Evolutionary conservation across 2,329 filamentous ascomycete species (phyloP).

Genomic region (Scortechinia acanthostroma): DNA sequence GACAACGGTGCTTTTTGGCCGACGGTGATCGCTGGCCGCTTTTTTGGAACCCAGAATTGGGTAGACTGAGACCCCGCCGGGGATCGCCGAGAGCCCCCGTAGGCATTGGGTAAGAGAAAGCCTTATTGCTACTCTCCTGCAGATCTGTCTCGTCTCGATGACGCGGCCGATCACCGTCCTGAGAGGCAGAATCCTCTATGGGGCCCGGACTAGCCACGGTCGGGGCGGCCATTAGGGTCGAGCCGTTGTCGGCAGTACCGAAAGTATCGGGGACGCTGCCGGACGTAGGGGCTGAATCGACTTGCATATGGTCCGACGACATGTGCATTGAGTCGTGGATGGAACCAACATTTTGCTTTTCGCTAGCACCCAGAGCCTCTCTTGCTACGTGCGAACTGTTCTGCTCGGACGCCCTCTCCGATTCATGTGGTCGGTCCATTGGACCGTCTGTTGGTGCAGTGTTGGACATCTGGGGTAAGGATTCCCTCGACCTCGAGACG

Average conservation of each 20-base stretch:
- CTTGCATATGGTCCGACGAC: not conserved
- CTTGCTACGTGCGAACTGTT: not conserved
- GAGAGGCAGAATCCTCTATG: not conserved
- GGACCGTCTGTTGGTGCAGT: not conserved
- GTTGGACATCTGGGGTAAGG: not conserved
- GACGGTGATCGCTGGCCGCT: not conserved
- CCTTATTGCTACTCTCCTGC: not conserved
- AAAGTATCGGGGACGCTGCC: not conserved
- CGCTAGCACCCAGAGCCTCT: conserved; percentile 1
- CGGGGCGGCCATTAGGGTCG: not conserved
- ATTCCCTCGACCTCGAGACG: conserved; percentile 12
- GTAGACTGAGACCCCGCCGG: not conserved
- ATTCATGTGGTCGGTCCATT: not conserved
- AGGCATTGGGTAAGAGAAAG: conserved; percentile 2
- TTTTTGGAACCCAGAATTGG: not conserved
- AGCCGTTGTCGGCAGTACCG: not conserved
- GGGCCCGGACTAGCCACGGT: not conserved
- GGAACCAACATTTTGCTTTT: not conserved
- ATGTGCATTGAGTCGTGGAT: not conserved
- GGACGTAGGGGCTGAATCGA: not conserved
- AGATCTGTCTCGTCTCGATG: not conserved
- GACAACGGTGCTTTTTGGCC: conserved; percentile 85
- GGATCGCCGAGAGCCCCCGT: not conserved
- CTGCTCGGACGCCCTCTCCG: not conserved
- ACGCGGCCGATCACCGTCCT: not conserved